phyloP scores from a whole-genome alignment of 208 protist genomes.

The Trypanosoma vivax region DNA sequence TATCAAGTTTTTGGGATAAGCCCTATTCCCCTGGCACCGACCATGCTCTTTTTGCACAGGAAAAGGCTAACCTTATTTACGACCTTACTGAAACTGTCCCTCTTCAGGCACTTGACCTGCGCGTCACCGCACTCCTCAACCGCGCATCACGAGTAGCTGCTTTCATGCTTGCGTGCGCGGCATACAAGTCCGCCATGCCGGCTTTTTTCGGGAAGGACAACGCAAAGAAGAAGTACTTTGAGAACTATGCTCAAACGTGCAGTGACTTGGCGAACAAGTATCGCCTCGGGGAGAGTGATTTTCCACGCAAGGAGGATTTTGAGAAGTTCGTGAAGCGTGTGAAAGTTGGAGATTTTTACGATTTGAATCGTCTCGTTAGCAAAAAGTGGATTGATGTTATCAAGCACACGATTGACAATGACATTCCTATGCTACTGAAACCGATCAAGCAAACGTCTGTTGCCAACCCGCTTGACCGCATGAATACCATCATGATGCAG shows the following conservation, averaged over 20 bases:
- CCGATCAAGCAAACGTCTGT: constrained; percentile 51
- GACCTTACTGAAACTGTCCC: constrained; percentile 83
- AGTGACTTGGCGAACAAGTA: constrained; percentile 49
- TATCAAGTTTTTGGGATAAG: constrained; percentile 95
- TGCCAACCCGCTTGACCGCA: constrained; percentile 45
- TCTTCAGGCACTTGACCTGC: constrained; percentile 73
- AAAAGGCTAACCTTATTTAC: constrained; percentile 84
- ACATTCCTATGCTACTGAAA: constrained; percentile 65
- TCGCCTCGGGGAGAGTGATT: constrained; percentile 43
- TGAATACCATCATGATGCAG: constrained; percentile 31
- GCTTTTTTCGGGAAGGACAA: constrained; percentile 83
- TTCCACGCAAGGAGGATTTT: constrained; percentile 31
- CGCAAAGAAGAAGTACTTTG: constrained; percentile 52
- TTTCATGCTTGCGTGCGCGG: constrained; percentile 76
- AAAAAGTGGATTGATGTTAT: constrained; percentile 38
- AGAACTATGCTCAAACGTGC: constrained; percentile 35
- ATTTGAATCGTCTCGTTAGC: constrained; percentile 46
- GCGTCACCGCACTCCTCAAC: constrained; percentile 86
- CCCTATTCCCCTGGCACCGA: constrained; percentile 78
- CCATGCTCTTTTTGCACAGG: constrained; percentile 75
- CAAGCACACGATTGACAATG: constrained; percentile 43
- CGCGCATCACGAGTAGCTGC: constrained; percentile 77
- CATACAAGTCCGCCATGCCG: constrained; percentile 54
- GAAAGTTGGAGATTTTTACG: constrained; percentile 33
- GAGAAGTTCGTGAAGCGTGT: constrained; percentile 29